Evolutionary conservation across 768 basidiomycete species (phyloP).

Genomic region (Suillus americanus): DNA sequence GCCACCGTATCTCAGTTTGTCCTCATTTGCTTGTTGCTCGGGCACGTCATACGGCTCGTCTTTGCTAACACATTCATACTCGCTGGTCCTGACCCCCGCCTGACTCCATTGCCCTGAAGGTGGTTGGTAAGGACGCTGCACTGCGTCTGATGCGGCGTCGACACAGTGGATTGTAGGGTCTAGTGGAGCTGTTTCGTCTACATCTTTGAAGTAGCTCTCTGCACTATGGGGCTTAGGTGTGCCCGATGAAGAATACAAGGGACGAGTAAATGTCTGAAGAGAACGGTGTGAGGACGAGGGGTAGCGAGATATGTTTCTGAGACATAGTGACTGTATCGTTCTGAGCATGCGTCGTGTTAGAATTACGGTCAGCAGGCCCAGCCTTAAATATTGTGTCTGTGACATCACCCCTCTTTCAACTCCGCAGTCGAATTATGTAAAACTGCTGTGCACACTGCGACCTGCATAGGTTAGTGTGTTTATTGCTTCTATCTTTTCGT

Average conservation of each 20-base stretch:
- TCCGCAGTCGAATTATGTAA: neutral
- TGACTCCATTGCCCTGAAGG: constrained; percentile 47
- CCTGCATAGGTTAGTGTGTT: too few relatives aligned
- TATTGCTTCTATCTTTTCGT: neutral
- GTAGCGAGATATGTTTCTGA: neutral
- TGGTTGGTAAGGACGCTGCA: constrained; percentile 49
- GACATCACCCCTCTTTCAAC: neutral
- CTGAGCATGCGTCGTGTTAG: neutral
- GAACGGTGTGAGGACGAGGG: neutral
- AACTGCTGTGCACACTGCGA: neutral
- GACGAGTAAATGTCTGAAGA: neutral
- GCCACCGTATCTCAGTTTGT: constrained; percentile 25
- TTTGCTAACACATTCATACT: constrained; percentile 25
- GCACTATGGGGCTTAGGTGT: constrained; percentile 26
- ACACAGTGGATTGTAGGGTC: constrained; percentile 46
- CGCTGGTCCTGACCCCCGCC: constrained; percentile 36
- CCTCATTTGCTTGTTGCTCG: neutral
- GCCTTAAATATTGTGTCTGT: neutral
- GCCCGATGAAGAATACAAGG: neutral
- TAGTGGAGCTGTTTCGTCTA: constrained; percentile 42
- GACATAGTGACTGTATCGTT: neutral
- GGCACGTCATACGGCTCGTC: constrained; percentile 26
- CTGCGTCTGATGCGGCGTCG: constrained; percentile 42
- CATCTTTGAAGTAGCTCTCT: constrained; percentile 49
- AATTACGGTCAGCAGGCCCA: neutral